A percentile compares a stretch with the other conserved stretches of the same genome.
These are phyloP conservation scores for Sextonia rubra DNA, from an alignment of 164 flowering plant species.

Conservation along the genomic window DNA sequence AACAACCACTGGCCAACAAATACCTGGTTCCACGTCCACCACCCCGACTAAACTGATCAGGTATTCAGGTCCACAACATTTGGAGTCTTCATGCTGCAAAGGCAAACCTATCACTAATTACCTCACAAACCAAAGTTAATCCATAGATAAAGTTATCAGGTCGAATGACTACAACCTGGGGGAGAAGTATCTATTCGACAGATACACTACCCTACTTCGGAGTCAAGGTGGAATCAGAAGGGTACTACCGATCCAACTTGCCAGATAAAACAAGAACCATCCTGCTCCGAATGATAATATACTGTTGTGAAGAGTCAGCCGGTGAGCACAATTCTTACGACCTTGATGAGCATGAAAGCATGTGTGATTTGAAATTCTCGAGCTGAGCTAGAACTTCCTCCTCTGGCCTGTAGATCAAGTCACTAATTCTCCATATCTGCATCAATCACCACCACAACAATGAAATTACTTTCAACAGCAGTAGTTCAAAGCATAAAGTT, in stretches of 20 bases:
- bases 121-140: background rate
- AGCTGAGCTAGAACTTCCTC: slow-evolving; percentile 88
- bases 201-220: too few relatives aligned
- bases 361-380: slow-evolving; percentile 83
- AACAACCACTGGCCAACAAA: too few relatives aligned
- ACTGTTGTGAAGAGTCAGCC: background rate
- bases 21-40: too few relatives aligned
- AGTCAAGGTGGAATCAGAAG: background rate
- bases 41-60: too few relatives aligned
- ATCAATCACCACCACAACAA: background rate
- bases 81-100: background rate
- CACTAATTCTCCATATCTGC: slow-evolving; percentile 97
- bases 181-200: too few relatives aligned
- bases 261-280: background rate
- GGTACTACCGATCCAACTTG: background rate
- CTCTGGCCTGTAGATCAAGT: slow-evolving; percentile 81
- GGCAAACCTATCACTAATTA: background rate
- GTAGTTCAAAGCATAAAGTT: background rate
- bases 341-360: slow-evolving; percentile 56
- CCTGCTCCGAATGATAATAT: background rate
- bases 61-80: background rate
- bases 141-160: too few relatives aligned
- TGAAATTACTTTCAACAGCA: background rate
- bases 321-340: slow-evolving; percentile 8
- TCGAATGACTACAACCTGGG: too few relatives aligned